A percentile compares a stretch with the other conserved stretches of the same genome.
Evolutionary conservation across 1,284 basidiomycete genomes (phyloP).

Genomic region (Malassezia arunalokei): DNA sequence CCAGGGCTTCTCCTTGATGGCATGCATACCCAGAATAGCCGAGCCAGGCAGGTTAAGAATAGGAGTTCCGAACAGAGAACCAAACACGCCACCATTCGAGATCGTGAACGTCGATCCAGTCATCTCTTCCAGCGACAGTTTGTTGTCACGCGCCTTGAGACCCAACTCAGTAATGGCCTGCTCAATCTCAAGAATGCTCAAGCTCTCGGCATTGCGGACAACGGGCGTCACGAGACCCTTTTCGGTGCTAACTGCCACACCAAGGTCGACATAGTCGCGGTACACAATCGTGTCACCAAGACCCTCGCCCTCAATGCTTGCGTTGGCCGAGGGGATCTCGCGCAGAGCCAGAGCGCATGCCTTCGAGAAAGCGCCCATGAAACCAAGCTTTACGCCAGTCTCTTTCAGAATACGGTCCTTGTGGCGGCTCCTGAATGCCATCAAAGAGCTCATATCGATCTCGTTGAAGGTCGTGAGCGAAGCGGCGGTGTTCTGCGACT

Average conservation of each 20-base stretch:
- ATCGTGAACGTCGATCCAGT: constrained; percentile 95
- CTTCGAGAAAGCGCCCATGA: constrained; percentile 93
- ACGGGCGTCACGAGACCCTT: constrained; percentile 96
- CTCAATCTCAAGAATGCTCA: constrained; percentile 85
- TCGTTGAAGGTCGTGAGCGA: constrained; percentile 98
- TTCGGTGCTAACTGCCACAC: constrained; percentile 86
- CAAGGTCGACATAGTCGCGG: constrained; percentile 59
- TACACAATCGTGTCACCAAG: constrained; percentile 82
- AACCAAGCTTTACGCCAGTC: constrained; percentile 91
- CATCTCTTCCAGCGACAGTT: constrained; percentile 74
- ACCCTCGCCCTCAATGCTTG: constrained; percentile 62
- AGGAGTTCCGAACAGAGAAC: constrained; percentile 88
- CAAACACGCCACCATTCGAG: constrained; percentile 97
- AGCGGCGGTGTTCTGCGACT: constrained; percentile 93
- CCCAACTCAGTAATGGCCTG: constrained; percentile 77
- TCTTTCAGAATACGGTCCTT: constrained; percentile 86
- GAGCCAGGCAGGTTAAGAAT: constrained; percentile 87
- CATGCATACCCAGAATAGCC: constrained; percentile 89
- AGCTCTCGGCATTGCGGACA: constrained; percentile 73
- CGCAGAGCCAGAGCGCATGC: constrained; percentile 73
- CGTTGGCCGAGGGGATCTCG: constrained; percentile 89
- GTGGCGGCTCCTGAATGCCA: constrained; percentile 87
- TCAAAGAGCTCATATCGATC: constrained; percentile 93
- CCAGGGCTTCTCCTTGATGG: constrained; percentile 85
- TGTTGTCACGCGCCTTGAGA: constrained; percentile 88